Conservation (phyloP, 2,329 filamentous ascomycete species). For the Apiospora hydei region DNA sequence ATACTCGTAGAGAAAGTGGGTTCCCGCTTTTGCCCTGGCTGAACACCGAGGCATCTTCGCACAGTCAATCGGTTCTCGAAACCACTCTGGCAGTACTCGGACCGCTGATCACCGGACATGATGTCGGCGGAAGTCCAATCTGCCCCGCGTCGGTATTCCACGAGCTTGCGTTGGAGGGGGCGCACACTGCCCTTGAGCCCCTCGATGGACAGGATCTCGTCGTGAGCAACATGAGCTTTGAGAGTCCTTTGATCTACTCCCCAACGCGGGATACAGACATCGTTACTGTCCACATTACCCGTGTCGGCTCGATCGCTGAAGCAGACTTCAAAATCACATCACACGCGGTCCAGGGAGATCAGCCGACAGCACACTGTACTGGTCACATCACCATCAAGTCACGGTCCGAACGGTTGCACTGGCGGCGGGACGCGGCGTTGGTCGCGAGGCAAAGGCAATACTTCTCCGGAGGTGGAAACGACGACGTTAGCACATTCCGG, state of each 20-base stretch:
- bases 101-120: constrained; percentile 22
- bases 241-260: constrained; percentile 22
- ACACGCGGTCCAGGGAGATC: not conserved
- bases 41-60: constrained; percentile 20
- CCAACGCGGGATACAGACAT: not conserved
- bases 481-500: constrained; percentile 27
- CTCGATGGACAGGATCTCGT: constrained; percentile 16
- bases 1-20: too few species aligned
- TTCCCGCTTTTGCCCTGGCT: constrained; percentile 18
- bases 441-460: constrained; percentile 18
- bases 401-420: not conserved
- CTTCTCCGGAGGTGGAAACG: constrained; percentile 20
- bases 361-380: too few species aligned
- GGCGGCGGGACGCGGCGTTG: constrained; percentile 9
- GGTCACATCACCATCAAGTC: too few species aligned
- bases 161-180: constrained; percentile 25
- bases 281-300: not conserved
- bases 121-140: constrained; percentile 26
- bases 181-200: constrained; percentile 11
- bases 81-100: constrained; percentile 8
- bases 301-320: not conserved
- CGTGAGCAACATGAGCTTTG: constrained; percentile 23
- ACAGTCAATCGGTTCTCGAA: not conserved
- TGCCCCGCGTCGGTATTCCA: constrained; percentile 27
- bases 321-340: constrained; percentile 21